A percentile compares a stretch with the other conserved stretches of the same genome.
Conservation (phyloP, 2,329 filamentous ascomycete species). For the Rutstroemia sp. region DNA sequence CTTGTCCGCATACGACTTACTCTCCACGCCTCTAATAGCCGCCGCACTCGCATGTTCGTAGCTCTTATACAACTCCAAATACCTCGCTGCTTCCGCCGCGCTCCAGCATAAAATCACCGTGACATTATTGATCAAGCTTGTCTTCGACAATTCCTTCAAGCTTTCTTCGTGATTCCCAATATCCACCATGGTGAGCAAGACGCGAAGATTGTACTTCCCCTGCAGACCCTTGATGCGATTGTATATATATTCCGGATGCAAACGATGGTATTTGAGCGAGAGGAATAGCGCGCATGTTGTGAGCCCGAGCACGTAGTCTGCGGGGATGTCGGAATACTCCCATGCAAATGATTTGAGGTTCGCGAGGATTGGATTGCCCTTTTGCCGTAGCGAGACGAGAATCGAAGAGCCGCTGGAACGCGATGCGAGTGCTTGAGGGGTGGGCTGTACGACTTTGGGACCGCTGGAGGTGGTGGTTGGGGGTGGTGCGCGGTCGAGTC, state of each 20-base stretch:
- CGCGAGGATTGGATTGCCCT: slow-evolving; percentile 87
- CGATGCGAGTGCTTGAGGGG: slow-evolving; percentile 73
- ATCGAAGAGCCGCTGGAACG: slow-evolving; percentile 64
- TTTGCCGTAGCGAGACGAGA: slow-evolving; percentile 84
- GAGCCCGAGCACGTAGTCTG: slow-evolving; percentile 81
- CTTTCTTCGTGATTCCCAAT: slow-evolving; percentile 90
- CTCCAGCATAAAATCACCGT: slow-evolving; percentile 93
- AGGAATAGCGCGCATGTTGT: slow-evolving; percentile 91
- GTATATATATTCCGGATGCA: slow-evolving; percentile 98
- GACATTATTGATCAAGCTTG: slow-evolving; percentile 83
- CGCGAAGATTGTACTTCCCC: slow-evolving; percentile 77
- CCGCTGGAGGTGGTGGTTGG: slow-evolving; percentile 26
- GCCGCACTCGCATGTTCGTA: slow-evolving; percentile 77
- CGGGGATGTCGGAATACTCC: slow-evolving; percentile 96
- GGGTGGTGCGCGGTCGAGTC: slow-evolving; percentile 43
- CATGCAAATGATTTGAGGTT: slow-evolving; percentile 76
- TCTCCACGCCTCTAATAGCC: slow-evolving; percentile 79
- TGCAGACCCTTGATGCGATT: slow-evolving; percentile 79
- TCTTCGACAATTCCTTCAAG: slow-evolving; percentile 85
- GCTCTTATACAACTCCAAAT: slow-evolving; percentile 90
- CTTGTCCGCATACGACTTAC: slow-evolving; percentile 75
- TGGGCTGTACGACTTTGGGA: slow-evolving; percentile 72
- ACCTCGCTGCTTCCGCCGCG: slow-evolving; percentile 84
- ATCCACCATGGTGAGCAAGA: slow-evolving; percentile 87
- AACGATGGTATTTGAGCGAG: slow-evolving; percentile 90